A percentile compares a stretch with the other conserved stretches of the same genome.
phyloP scores from a whole-genome alignment of 2,329 filamentous ascomycete species.

The Corynespora cassiicola region DNA sequence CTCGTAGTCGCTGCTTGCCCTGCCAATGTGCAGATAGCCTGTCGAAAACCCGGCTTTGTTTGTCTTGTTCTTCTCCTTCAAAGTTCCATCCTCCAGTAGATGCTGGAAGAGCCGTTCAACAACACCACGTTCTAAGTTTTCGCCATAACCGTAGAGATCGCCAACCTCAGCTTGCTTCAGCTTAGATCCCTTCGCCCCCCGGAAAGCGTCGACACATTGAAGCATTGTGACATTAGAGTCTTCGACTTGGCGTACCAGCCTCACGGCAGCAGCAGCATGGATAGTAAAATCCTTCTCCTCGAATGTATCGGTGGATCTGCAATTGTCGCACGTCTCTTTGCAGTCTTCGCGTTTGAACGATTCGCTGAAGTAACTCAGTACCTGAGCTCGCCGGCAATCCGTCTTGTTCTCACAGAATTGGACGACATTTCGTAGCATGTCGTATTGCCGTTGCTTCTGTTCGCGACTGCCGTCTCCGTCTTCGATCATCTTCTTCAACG shows the following conservation, averaged over 20 bases:
- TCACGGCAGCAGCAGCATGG: slow-evolving; percentile 74
- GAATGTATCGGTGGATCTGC: slow-evolving; percentile 73
- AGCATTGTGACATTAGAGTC: slow-evolving; percentile 66
- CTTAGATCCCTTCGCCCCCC: slow-evolving; percentile 70
- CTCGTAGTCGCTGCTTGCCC: slow-evolving; percentile 54
- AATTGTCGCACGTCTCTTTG: slow-evolving; percentile 84
- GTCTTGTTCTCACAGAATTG: slow-evolving; percentile 88
- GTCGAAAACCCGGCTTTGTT: slow-evolving; percentile 72
- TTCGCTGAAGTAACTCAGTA: slow-evolving; percentile 95
- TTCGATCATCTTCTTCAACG: slow-evolving; percentile 80
- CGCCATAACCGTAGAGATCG: slow-evolving; percentile 70
- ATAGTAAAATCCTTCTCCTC: slow-evolving; percentile 78
- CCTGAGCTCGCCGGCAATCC: slow-evolving; percentile 86
- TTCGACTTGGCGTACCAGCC: slow-evolving; percentile 67
- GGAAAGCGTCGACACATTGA: slow-evolving; percentile 84
- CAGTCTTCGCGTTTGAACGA: slow-evolving; percentile 76
- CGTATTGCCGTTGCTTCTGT: slow-evolving; percentile 82
- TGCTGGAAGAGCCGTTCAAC: slow-evolving; percentile 84
- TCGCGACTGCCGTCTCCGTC: slow-evolving; percentile 77
- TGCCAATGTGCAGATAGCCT: slow-evolving; percentile 70
- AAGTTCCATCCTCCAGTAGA: slow-evolving; percentile 74
- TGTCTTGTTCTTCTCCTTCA: slow-evolving; percentile 73
- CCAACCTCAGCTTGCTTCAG: slow-evolving; percentile 60
- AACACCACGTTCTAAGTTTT: slow-evolving; percentile 74
- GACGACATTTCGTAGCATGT: slow-evolving; percentile 85